Percentiles rank a stretch among this genome's conserved stretches.
Conservation (phyloP, 352 stramenopile species). For the Pythium plurisporium region DNA sequence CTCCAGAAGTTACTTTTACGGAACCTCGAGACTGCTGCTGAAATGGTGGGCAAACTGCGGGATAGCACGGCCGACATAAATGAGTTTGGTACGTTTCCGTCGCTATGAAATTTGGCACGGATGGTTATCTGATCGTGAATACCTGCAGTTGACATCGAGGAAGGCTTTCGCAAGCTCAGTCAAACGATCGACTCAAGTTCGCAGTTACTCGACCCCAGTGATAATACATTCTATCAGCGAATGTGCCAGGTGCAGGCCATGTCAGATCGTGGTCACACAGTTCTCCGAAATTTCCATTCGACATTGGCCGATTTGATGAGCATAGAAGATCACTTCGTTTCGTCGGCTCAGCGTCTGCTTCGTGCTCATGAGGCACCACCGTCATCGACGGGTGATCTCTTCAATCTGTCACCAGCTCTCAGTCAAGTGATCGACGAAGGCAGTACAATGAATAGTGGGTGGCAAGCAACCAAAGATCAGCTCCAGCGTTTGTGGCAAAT, state of each 20-base stretch:
- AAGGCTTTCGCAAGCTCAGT: constrained; percentile 58
- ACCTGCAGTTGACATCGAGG: constrained; percentile 61
- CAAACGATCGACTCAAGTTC: constrained; percentile 39
- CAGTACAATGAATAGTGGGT: constrained; percentile 46
- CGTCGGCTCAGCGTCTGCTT: constrained; percentile 51
- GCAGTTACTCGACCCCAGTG: constrained; percentile 39
- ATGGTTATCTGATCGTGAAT: not conserved
- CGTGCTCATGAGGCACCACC: constrained; percentile 39
- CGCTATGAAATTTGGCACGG: not conserved
- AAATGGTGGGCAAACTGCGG: constrained; percentile 48
- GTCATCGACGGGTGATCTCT: constrained; percentile 19
- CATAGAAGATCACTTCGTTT: constrained; percentile 47
- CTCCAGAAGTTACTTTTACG: constrained; percentile 52
- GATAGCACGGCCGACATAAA: constrained; percentile 47
- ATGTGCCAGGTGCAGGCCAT: constrained; percentile 67
- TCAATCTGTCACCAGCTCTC: constrained; percentile 11
- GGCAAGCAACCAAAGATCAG: constrained; percentile 58
- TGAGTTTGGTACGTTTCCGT: constrained; percentile 43
- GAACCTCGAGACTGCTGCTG: constrained; percentile 39
- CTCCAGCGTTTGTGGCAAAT: constrained; percentile 54
- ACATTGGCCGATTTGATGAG: constrained; percentile 56
- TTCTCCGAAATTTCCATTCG: constrained; percentile 44
- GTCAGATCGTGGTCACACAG: constrained; percentile 60
- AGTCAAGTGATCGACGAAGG: constrained; percentile 45
- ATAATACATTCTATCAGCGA: constrained; percentile 60